Evolutionary conservation across 148 eudicot genomes (phyloP).

Genomic region (Tetragonia tetragonoides): DNA sequence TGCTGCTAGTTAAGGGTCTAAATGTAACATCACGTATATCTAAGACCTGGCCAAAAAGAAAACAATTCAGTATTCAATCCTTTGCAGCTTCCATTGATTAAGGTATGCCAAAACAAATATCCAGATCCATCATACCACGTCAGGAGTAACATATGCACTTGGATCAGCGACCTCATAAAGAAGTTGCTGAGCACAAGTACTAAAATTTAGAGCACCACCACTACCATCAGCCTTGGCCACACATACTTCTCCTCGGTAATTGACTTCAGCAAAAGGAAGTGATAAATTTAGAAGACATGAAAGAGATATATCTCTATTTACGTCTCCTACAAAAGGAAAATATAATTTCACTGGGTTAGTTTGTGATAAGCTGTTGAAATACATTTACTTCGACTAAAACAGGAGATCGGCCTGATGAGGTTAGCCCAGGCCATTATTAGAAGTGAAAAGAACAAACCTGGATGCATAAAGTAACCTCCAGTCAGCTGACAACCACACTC

Average conservation of each 20-base stretch:
- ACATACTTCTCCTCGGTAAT: slow-evolving; percentile 61
- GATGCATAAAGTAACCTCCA: slow-evolving; percentile 98
- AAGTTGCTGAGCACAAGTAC: slow-evolving; percentile 92
- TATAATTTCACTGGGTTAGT: background rate
- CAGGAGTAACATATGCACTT: slow-evolving; percentile 88
- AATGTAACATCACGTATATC: slow-evolving; percentile 78
- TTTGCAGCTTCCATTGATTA: background rate
- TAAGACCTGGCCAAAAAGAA: slow-evolving; percentile 48
- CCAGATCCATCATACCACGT: slow-evolving; percentile 57
- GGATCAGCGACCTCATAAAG: slow-evolving; percentile 96
- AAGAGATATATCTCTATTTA: slow-evolving; percentile 60
- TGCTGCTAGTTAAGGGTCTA: slow-evolving; percentile 51
- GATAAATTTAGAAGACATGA: slow-evolving; percentile 63
- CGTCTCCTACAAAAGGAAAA: slow-evolving; percentile 58
- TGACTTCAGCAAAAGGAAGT: slow-evolving; percentile 89
- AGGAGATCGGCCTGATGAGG: background rate
- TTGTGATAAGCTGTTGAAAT: background rate
- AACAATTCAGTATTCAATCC: background rate
- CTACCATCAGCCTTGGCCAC: slow-evolving; percentile 81
- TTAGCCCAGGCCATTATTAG: background rate
- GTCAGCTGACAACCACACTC: slow-evolving; percentile 99
- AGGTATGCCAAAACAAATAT: background rate
- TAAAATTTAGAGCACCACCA: slow-evolving; percentile 73
- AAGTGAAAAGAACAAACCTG: slow-evolving; percentile 43
- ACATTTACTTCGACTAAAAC: background rate